Evolutionary conservation across 2,329 filamentous ascomycete genomes (phyloP).

Genomic region (Gnomoniopsis sp.): DNA sequence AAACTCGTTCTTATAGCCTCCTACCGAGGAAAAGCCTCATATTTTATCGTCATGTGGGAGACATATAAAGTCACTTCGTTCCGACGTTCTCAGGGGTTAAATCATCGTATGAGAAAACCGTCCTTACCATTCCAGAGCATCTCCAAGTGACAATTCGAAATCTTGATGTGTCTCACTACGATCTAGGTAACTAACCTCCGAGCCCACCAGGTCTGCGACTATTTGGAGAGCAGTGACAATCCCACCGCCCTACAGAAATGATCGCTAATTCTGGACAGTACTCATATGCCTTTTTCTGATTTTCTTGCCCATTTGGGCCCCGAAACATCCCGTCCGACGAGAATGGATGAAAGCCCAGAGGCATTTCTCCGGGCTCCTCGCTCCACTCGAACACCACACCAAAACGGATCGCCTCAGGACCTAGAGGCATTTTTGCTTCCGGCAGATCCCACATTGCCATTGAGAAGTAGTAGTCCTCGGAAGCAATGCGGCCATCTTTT

Average conservation of each 20-base stretch:
- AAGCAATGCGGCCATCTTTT: constrained; percentile 23
- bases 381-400: not conserved
- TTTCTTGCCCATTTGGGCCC: constrained; percentile 1
- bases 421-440: constrained; percentile 39
- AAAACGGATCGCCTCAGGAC: constrained; percentile 1
- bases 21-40: no score
- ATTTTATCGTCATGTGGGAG: no score
- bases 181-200: not conserved
- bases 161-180: no score
- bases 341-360: constrained; percentile 7
- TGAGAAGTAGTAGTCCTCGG: constrained; percentile 55
- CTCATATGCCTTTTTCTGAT: constrained; percentile 1
- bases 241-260: not conserved
- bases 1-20: not conserved
- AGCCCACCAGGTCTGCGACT: not conserved
- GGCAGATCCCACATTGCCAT: constrained; percentile 47
- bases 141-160: no score
- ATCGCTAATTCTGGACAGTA: constrained; percentile 4
- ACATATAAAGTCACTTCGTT: no score
- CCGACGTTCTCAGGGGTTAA: no score
- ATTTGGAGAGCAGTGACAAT: constrained; percentile 5
- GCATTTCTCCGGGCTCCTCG: not conserved
- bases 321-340: constrained; percentile 5
- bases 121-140: no score
- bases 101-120: no score